Evolutionary conservation across 2,329 filamentous ascomycete species (phyloP).

Genomic region (Fonsecaea nubica): DNA sequence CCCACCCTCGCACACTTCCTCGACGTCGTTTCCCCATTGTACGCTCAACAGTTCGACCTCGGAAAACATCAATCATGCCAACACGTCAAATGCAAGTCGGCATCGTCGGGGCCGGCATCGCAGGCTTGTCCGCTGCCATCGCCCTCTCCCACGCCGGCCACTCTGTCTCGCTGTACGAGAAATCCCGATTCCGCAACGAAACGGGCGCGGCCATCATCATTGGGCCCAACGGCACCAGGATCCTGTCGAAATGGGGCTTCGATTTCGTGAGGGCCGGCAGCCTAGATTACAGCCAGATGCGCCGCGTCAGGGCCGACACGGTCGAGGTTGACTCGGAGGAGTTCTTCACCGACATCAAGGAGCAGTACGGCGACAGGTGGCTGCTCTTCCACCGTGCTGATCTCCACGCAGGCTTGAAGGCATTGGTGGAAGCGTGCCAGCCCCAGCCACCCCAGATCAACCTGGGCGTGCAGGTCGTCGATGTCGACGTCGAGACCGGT

Average conservation of each 20-base stretch:
- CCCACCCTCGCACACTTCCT: neutral
- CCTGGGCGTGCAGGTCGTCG: conserved; percentile 37
- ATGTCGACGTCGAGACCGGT: conserved; percentile 39
- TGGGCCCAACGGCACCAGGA: conserved; percentile 42
- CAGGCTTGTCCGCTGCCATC: conserved; percentile 44
- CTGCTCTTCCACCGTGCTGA: conserved; percentile 43
- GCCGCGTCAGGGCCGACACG: conserved; percentile 36
- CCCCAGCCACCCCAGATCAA: conserved; percentile 34
- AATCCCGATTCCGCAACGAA: conserved; percentile 43
- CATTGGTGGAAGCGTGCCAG: conserved; percentile 27
- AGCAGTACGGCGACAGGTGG: conserved; percentile 39
- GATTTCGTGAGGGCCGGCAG: conserved; percentile 41
- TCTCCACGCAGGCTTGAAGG: conserved; percentile 42
- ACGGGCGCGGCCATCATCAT: conserved; percentile 44
- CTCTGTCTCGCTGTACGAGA: conserved; percentile 42
- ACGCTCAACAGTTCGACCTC: neutral
- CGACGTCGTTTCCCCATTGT: no score
- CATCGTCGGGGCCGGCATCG: conserved; percentile 44
- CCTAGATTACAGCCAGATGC: conserved; percentile 35
- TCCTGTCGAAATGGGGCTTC: conserved; percentile 42
- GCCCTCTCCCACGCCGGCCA: conserved; percentile 44
- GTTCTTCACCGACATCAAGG: conserved; percentile 30
- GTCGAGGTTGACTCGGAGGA: conserved; percentile 36
- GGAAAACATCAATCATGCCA: conserved; percentile 1
- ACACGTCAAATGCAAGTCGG: conserved; percentile 22